phyloP scores from a whole-genome alignment of 495 filamentous ascomycete species.

The Aspergillus avenaceus region DNA sequence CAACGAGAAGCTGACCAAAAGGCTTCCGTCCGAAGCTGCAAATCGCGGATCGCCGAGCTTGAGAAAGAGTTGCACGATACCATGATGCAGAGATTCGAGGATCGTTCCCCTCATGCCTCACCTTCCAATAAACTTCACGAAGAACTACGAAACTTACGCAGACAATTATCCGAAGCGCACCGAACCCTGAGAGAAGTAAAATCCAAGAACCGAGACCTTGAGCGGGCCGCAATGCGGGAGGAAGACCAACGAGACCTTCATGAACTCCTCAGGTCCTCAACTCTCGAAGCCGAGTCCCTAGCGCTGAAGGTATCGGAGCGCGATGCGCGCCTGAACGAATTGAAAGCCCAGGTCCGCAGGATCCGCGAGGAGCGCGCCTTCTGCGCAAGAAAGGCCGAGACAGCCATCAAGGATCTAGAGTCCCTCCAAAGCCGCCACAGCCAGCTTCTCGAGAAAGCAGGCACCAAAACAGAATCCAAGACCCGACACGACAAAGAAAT shows the following conservation, averaged over 20 bases:
- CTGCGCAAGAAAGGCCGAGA: conserved; percentile 44
- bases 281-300: conserved; percentile 61
- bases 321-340: conserved; percentile 49
- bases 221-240: conserved; percentile 42
- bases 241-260: conserved; percentile 65
- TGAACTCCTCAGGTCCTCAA: conserved; percentile 61
- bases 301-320: conserved; percentile 52
- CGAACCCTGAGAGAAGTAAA: conserved; percentile 56
- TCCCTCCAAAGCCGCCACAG: conserved; percentile 51
- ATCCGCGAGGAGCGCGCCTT: conserved; percentile 57
- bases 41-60: conserved; percentile 51
- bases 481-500: conserved; percentile 74
- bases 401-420: conserved; percentile 49
- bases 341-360: conserved; percentile 52
- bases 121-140: conserved; percentile 54
- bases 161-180: conserved; percentile 59
- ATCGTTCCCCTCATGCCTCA: conserved; percentile 43
- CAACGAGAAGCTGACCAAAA: conserved; percentile 62
- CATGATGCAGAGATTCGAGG: conserved; percentile 45
- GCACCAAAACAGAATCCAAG: conserved; percentile 40
- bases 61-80: conserved; percentile 54
- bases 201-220: conserved; percentile 43
- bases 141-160: conserved; percentile 58
- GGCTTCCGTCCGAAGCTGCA: conserved; percentile 46
- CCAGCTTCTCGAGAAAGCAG: conserved; percentile 43